Base-by-base conservation (phyloP, 306 rosid species). In the Astragalus glycyphyllos region DNA sequence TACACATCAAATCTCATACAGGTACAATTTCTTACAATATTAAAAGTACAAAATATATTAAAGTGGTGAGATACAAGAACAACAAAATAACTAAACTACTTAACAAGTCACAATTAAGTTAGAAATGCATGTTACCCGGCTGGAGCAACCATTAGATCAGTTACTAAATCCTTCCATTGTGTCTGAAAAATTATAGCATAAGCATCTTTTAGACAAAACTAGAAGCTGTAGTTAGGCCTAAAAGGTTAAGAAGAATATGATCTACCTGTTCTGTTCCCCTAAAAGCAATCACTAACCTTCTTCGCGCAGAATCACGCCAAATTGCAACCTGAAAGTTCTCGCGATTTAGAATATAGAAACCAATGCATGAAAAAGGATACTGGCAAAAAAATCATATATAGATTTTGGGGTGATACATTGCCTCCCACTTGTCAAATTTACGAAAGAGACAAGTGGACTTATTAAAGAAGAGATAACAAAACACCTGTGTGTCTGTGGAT, bases 191-290 rank as follows among this genome's bases (percentile, higher is more conserved):
- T n/a, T 46, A 17, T 77, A 71, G 38, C 51, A 68, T 41, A 51
- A 60, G 74, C 51, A 71, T 71, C 14, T 73, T 69, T 8, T 70
- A 59, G 37, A 48, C 63, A 77, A 54, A 54, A 11, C 20, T 65
- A 5, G 44, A 42, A 59, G 20, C 44, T 35, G 11, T 69, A 62
- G n/a, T 35, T 29, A 72, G 56, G 49, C 40, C 53, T 47, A 45
- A 72, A 67, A 68, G 68, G 59, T 78, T 20, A 62, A 46, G 16
- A 71, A 54, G 54, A 70, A 42, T 53, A 72, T 41, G 73, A 57
- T 73, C 73, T 78, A 90, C 98, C 89, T 93, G 97, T 73, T 90
- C 98, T 34, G 98, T 93, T 71, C 98, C 98, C 82, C 98, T 81
- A 78, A 93, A 93, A 79, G 98, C 91, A 75, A 93, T 77, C 76